These are phyloP conservation scores for Prunus mira DNA, from an alignment of 306 rosid species.

Conservation along the genomic window DNA sequence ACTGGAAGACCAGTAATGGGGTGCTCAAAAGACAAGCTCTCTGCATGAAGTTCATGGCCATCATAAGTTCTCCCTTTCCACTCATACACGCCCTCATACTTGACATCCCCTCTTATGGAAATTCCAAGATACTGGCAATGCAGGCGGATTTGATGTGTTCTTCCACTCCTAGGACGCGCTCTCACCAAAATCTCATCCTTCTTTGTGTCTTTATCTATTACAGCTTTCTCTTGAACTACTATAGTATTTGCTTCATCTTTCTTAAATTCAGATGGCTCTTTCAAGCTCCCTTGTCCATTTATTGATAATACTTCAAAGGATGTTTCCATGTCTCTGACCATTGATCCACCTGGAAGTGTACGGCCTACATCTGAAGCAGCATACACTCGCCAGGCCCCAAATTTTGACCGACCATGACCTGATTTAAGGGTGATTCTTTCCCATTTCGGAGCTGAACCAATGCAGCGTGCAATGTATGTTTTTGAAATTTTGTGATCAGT, in stretches of 20 bases:
- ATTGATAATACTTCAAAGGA: slow-evolving; percentile 57
- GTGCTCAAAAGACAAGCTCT: slow-evolving; percentile 65
- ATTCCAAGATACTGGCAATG: slow-evolving; percentile 91
- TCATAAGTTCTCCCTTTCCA: slow-evolving; percentile 51
- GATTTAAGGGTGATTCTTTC: slow-evolving; percentile 55
- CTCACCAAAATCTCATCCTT: slow-evolving; percentile 64
- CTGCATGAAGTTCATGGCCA: slow-evolving; percentile 89
- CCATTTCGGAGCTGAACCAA: slow-evolving; percentile 64
- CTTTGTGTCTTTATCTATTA: slow-evolving; percentile 22
- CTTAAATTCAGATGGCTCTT: slow-evolving; percentile 33
- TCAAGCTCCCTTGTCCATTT: slow-evolving; percentile 46
- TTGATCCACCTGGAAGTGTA: slow-evolving; percentile 74
- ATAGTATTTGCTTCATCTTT: slow-evolving; percentile 30
- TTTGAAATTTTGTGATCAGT: slow-evolving; percentile 65
- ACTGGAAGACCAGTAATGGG: slow-evolving; percentile 63
- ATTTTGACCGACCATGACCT: slow-evolving; percentile 90
- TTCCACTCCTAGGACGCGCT: slow-evolving; percentile 77
- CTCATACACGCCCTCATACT: slow-evolving; percentile 77
- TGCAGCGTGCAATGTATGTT: slow-evolving; percentile 69
- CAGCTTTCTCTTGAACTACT: slow-evolving; percentile 53
- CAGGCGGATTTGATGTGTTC: slow-evolving; percentile 92
- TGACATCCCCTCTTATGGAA: slow-evolving; percentile 83
- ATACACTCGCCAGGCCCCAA: slow-evolving; percentile 83
- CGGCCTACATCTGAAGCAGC: slow-evolving; percentile 76
- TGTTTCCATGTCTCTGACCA: slow-evolving; percentile 81